These are phyloP conservation scores for Salisapilia sapeloensis DNA, from an alignment of 352 stramenopile genomes.

Conservation along the genomic window DNA sequence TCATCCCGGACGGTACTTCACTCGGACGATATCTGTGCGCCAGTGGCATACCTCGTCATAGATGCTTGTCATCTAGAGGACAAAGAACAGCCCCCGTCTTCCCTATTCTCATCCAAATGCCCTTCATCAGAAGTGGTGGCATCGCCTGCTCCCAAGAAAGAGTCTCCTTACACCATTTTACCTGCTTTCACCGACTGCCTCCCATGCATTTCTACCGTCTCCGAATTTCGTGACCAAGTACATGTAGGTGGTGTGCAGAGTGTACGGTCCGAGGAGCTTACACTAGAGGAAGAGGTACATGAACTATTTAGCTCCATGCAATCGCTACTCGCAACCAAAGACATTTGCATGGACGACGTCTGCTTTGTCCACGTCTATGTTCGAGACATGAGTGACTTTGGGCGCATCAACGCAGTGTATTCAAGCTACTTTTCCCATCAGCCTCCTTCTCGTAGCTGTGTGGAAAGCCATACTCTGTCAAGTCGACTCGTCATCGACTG, in stretches of 20 bases:
- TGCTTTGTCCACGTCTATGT: conserved; percentile 96
- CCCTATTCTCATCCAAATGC: background rate
- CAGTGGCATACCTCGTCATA: conserved; percentile 88
- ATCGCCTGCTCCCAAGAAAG: background rate
- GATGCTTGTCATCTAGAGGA: conserved; percentile 79
- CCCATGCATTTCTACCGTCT: conserved; percentile 8
- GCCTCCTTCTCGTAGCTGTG: conserved; percentile 77
- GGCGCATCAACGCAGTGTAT: conserved; percentile 89
- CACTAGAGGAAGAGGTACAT: conserved; percentile 42
- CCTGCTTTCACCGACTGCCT: conserved; percentile 2
- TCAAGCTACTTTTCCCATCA: conserved; percentile 76
- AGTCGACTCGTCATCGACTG: conserved; percentile 82
- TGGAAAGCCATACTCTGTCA: conserved; percentile 60
- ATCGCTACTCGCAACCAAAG: conserved; percentile 11
- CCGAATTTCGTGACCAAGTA: conserved; percentile 47
- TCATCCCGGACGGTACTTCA: conserved; percentile 86
- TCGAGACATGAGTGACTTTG: conserved; percentile 88
- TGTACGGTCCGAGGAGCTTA: conserved; percentile 10
- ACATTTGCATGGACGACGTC: conserved; percentile 76
- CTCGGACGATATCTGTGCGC: conserved; percentile 83
- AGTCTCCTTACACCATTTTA: background rate
- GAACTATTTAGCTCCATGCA: too few relatives aligned
- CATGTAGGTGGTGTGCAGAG: conserved; percentile 47
- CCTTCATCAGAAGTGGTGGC: background rate
- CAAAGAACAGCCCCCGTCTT: conserved; percentile 22